Evolutionary conservation across 192 early-diverging fungal genomes (phyloP).

Genomic region (Allomyces javanicus): DNA sequence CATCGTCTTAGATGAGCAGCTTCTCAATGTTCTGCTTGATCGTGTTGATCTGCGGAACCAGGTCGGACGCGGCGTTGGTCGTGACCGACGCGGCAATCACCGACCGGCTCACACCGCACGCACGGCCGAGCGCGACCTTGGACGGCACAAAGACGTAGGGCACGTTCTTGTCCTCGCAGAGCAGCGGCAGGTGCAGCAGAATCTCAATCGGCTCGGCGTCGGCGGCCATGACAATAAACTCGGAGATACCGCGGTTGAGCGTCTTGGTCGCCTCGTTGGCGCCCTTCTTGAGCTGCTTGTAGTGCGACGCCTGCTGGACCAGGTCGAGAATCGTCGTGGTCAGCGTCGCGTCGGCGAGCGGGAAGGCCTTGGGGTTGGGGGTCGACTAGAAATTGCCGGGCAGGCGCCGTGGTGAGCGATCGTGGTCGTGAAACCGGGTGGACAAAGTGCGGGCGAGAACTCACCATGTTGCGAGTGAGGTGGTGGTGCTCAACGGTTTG

Average conservation of each 20-base stretch:
- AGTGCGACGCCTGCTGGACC: conserved; percentile 96
- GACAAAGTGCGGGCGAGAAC: too few species aligned
- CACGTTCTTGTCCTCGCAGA: conserved; percentile 99
- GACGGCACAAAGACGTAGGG: conserved; percentile 98
- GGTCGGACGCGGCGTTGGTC: conserved; percentile 91
- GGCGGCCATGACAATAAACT: conserved; percentile 98
- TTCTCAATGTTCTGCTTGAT: conserved; percentile 91
- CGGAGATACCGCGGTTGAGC: conserved; percentile 92
- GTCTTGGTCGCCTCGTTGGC: conserved; percentile 99
- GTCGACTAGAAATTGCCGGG: not conserved
- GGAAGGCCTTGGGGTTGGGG: conserved; percentile 56
- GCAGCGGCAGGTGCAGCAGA: conserved; percentile 84
- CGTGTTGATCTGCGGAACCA: conserved; percentile 73
- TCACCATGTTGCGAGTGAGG: too few species aligned
- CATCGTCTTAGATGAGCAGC: conserved; percentile 47
- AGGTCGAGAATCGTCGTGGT: conserved; percentile 87
- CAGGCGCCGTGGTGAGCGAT: too few species aligned
- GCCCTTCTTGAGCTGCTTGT: conserved; percentile 99
- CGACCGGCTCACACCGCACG: conserved; percentile 86
- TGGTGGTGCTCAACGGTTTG: too few species aligned
- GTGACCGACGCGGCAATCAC: conserved; percentile 88
- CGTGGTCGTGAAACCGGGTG: too few species aligned
- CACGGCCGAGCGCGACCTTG: conserved; percentile 88
- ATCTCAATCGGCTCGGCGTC: conserved; percentile 97
- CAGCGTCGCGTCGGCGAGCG: conserved; percentile 73